Percentiles rank a stretch among this genome's conserved stretches.
phyloP scores from a whole-genome alignment of 2,329 filamentous ascomycete species.

The Neodidymelliopsis sp. region DNA sequence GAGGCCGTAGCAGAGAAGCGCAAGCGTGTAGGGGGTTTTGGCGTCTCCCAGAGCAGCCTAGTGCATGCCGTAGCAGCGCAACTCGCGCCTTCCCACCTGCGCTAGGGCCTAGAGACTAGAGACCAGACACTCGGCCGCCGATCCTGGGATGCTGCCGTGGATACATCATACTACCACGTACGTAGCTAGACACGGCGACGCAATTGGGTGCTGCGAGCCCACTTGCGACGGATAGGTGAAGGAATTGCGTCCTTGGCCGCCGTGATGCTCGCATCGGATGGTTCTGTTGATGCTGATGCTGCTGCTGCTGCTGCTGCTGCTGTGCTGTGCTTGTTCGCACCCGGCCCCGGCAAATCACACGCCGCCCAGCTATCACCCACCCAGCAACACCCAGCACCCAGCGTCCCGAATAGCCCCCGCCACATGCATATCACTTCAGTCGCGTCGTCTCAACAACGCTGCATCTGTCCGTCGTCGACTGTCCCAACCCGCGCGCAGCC shows the following conservation, averaged over 20 bases:
- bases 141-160: slow-evolving; percentile 5
- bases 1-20: too few relatives aligned
- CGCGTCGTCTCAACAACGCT: slow-evolving; percentile 28
- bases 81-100: slow-evolving; percentile 4
- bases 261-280: too few relatives aligned
- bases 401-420: slow-evolving; percentile 17
- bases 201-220: too few relatives aligned
- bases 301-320: slow-evolving; percentile 1
- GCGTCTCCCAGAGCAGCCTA: slow-evolving; percentile 9
- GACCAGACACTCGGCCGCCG: slow-evolving; percentile 4
- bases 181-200: too few relatives aligned
- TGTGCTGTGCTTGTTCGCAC: slow-evolving; percentile 16
- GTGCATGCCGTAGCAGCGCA: slow-evolving; percentile 3
- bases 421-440: slow-evolving; percentile 31
- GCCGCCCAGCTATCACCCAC: slow-evolving; percentile 27
- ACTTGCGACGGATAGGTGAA: neutral
- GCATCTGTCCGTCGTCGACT: neutral
- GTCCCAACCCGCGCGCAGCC: too few relatives aligned
- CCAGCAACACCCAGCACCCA: slow-evolving; percentile 22
- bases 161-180: too few relatives aligned
- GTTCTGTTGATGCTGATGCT: neutral
- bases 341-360: slow-evolving; percentile 25
- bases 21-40: slow-evolving; percentile 16
- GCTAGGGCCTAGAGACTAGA: slow-evolving; percentile 7
- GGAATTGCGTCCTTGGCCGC: too few relatives aligned